Evolutionary conservation across 306 rosid species (phyloP).

Genomic region (Prunus dulcis): DNA sequence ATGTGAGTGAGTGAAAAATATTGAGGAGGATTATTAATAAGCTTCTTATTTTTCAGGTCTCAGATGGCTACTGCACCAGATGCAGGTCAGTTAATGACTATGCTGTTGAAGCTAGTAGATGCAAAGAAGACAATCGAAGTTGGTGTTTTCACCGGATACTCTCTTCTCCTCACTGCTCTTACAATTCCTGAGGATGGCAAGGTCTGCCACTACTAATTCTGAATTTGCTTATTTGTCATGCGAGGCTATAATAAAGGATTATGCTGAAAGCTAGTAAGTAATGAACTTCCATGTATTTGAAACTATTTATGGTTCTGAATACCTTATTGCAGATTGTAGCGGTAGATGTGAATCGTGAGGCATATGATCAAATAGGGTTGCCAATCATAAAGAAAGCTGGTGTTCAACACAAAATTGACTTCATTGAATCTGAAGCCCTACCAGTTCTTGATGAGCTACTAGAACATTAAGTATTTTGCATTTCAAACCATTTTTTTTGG

Average conservation of each 20-base stretch:
- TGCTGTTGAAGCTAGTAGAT: slow-evolving; percentile 45
- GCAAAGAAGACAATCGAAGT: slow-evolving; percentile 58
- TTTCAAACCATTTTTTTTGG: background rate
- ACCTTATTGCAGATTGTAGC: slow-evolving; percentile 44
- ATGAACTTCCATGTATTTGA: too few species aligned
- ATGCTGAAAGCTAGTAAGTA: too few species aligned
- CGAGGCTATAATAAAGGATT: too few species aligned
- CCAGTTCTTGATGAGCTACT: slow-evolving; percentile 49
- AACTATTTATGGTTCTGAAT: background rate
- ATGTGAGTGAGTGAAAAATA: background rate
- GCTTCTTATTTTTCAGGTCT: slow-evolving; percentile 28
- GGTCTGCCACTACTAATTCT: background rate
- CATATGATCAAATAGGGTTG: slow-evolving; percentile 49
- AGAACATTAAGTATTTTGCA: slow-evolving; percentile 25
- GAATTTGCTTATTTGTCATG: background rate
- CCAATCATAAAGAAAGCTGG: slow-evolving; percentile 61
- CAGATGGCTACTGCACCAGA: slow-evolving; percentile 40
- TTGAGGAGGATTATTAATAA: background rate
- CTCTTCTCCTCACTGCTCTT: slow-evolving; percentile 72
- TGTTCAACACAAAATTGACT: slow-evolving; percentile 59
- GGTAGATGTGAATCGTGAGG: slow-evolving; percentile 40
- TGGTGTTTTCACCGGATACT: slow-evolving; percentile 63
- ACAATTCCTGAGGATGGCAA: slow-evolving; percentile 52
- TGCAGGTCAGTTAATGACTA: slow-evolving; percentile 41
- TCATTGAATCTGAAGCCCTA: slow-evolving; percentile 50